A percentile compares a stretch with the other conserved stretches of the same genome.
These are phyloP conservation scores for Cladosporium austrohemisphaericum DNA, from an alignment of 2,329 filamentous ascomycete species.

Conservation along the genomic window DNA sequence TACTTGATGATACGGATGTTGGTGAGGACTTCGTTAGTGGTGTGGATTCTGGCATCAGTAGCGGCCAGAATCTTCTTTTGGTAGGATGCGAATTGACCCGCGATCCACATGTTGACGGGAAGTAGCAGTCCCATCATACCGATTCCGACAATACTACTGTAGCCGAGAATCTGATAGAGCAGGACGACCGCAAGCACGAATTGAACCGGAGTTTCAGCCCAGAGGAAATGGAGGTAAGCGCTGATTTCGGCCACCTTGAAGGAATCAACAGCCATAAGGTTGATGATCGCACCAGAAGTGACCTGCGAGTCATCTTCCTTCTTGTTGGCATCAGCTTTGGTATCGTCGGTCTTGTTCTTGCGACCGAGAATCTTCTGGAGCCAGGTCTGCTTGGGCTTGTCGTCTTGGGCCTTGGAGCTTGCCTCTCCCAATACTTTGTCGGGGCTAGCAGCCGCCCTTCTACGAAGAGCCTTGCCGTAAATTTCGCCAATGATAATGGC, in stretches of 20 bases:
- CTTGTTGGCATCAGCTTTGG: slow-evolving; percentile 36
- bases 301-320: slow-evolving; percentile 55
- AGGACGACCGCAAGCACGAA: slow-evolving; percentile 74
- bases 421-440: slow-evolving; percentile 65
- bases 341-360: slow-evolving; percentile 54
- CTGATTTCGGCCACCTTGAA: slow-evolving; percentile 97
- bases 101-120: slow-evolving; percentile 85
- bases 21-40: slow-evolving; percentile 93
- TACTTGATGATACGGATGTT: slow-evolving; percentile 99
- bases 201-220: slow-evolving; percentile 86
- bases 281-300: slow-evolving; percentile 97
- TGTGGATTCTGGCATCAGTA: slow-evolving; percentile 92
- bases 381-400: slow-evolving; percentile 40
- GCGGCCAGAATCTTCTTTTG: slow-evolving; percentile 90
- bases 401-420: slow-evolving; percentile 41
- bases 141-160: slow-evolving; percentile 90
- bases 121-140: slow-evolving; percentile 83
- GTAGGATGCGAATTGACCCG: slow-evolving; percentile 75
- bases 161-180: slow-evolving; percentile 84
- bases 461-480: slow-evolving; percentile 88
- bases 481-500: slow-evolving; percentile 97
- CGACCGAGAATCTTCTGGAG: slow-evolving; percentile 56
- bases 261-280: slow-evolving; percentile 98
- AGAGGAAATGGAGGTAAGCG: slow-evolving; percentile 92
- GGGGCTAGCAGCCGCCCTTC: slow-evolving; percentile 73